These are phyloP conservation scores for Plectosphaerella sp. DNA, from an alignment of 2,329 filamentous ascomycete genomes.

Conservation along the genomic window DNA sequence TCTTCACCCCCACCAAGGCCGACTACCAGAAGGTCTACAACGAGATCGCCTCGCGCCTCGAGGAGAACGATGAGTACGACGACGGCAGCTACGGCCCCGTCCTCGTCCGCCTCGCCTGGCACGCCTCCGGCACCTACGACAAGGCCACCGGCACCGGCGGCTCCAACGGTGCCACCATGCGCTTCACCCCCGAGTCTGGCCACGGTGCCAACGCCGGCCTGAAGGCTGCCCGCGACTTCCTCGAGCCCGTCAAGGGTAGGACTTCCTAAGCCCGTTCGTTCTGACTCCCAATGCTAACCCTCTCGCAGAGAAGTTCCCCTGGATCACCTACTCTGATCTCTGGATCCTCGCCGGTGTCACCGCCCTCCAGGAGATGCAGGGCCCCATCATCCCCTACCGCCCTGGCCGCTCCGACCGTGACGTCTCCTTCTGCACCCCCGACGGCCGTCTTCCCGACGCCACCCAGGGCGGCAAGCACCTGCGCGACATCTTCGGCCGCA, in stretches of 20 bases:
- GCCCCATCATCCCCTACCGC: slow-evolving; percentile 81
- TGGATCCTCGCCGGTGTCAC: slow-evolving; percentile 87
- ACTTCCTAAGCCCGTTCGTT: slow-evolving; percentile 5
- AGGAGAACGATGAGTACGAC: slow-evolving; percentile 92
- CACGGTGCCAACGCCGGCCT: slow-evolving; percentile 95
- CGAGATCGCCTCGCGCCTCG: slow-evolving; percentile 71
- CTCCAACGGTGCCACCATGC: slow-evolving; percentile 95
- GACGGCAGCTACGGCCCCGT: slow-evolving; percentile 95
- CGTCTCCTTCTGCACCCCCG: slow-evolving; percentile 80
- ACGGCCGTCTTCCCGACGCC: slow-evolving; percentile 81
- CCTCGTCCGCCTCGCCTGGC: slow-evolving; percentile 87
- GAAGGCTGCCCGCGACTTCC: slow-evolving; percentile 81
- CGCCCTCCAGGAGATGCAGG: slow-evolving; percentile 93
- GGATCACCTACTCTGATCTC: slow-evolving; percentile 94
- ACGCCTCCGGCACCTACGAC: slow-evolving; percentile 89
- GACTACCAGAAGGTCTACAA: slow-evolving; percentile 98
- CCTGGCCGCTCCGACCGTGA: slow-evolving; percentile 82
- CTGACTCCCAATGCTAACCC: slow-evolving; percentile 4
- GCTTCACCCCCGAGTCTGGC: slow-evolving; percentile 81
- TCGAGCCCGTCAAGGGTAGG: slow-evolving; percentile 83
- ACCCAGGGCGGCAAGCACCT: slow-evolving; percentile 76
- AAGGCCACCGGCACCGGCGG: slow-evolving; percentile 83
- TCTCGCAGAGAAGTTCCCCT: slow-evolving; percentile 69
- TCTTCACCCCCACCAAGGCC: slow-evolving; percentile 70
- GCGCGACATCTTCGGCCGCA: slow-evolving; percentile 88